Evolutionary conservation across 2,329 filamentous ascomycete species (phyloP).

Genomic region (Chrysoporthe austroafricana): DNA sequence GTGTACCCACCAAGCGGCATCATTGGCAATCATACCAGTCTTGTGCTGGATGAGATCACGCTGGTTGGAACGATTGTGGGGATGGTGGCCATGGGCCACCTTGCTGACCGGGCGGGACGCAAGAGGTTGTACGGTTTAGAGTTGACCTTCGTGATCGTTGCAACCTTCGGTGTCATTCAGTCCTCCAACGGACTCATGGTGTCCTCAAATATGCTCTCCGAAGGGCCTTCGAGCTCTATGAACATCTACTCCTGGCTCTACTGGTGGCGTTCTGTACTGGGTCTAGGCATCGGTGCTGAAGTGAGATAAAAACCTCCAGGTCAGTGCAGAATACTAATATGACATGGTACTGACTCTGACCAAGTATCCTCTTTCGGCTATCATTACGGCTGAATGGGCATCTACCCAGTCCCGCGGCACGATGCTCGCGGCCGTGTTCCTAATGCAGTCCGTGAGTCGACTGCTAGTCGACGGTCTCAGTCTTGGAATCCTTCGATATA

Average conservation of each 20-base stretch:
- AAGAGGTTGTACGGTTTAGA: constrained; percentile 30
- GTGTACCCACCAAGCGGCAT: constrained; percentile 31
- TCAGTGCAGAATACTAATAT: background rate
- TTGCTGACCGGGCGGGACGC: constrained; percentile 28
- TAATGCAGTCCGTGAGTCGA: constrained; percentile 34
- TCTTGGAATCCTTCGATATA: constrained; percentile 25
- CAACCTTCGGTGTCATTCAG: constrained; percentile 26
- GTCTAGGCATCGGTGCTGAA: constrained; percentile 37
- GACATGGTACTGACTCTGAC: background rate
- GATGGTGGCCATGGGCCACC: constrained; percentile 26
- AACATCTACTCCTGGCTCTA: constrained; percentile 33
- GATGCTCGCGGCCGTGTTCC: constrained; percentile 36
- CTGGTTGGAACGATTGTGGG: constrained; percentile 22
- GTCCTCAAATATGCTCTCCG: background rate
- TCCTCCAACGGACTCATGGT: constrained; percentile 26
- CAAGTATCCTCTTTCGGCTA: constrained; percentile 37
- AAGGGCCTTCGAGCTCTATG: constrained; percentile 29
- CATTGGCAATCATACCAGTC: background rate
- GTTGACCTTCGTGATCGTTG: constrained; percentile 27
- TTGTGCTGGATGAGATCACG: constrained; percentile 27
- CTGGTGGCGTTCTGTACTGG: constrained; percentile 34
- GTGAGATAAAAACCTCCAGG: constrained; percentile 25
- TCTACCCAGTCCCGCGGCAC: constrained; percentile 35
- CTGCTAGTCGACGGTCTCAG: constrained; percentile 29
- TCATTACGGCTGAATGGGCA: constrained; percentile 37